Conservation (phyloP, 2,329 filamentous ascomycete species). For the Pseudogymnoascus destructans region DNA sequence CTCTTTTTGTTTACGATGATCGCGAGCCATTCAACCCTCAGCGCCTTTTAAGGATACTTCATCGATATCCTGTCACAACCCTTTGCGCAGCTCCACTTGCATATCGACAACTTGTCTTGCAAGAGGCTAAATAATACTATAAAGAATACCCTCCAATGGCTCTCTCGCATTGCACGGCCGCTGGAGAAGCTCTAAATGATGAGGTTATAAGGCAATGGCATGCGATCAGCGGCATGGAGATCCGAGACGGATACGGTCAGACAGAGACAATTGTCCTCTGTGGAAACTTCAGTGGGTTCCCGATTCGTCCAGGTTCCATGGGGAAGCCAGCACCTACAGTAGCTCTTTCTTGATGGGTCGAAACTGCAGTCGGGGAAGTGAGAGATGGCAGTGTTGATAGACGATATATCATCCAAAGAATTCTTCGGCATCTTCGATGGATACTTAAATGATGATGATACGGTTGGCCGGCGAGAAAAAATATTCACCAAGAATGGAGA, state of each 20-base stretch:
- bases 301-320: constrained; percentile 29
- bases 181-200: constrained; percentile 30
- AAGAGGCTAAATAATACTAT: constrained; percentile 24
- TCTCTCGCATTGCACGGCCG: constrained; percentile 28
- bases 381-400: constrained; percentile 27
- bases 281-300: constrained; percentile 27
- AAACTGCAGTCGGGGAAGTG: constrained; percentile 23
- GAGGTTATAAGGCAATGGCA: constrained; percentile 29
- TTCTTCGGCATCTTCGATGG: constrained; percentile 17
- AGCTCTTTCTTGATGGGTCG: constrained; percentile 25
- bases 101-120: constrained; percentile 30
- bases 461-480: background rate
- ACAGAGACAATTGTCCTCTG: constrained; percentile 30
- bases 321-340: constrained; percentile 29
- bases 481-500: constrained; percentile 5
- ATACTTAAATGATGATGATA: constrained; percentile 11
- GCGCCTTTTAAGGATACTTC: constrained; percentile 25
- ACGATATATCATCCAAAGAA: background rate
- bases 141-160: constrained; percentile 21
- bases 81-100: constrained; percentile 30
- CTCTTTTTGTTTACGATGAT: constrained; percentile 30
- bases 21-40: constrained; percentile 25
- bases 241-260: constrained; percentile 31
- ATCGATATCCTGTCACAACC: constrained; percentile 30
- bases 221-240: constrained; percentile 27